Conservation (phyloP, 345 rosid genomes). For the Sisymbrium irio region DNA sequence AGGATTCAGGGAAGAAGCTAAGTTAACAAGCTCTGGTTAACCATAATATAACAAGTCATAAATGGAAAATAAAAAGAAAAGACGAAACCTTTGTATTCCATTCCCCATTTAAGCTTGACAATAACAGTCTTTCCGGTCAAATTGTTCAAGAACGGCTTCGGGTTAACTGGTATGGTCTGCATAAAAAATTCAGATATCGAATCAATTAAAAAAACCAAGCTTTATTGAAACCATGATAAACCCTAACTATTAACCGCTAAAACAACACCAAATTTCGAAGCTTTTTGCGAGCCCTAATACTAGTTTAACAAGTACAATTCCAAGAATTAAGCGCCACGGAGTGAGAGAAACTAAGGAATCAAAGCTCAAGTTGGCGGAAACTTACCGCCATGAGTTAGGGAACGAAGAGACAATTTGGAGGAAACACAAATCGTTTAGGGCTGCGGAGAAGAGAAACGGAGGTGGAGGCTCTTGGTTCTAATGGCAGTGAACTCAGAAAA, state of each 20-base stretch:
- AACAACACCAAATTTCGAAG: not conserved
- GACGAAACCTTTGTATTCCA: constrained; percentile 76
- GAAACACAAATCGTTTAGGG: not conserved
- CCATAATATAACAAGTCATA: too few relatives aligned
- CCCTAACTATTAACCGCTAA: not conserved
- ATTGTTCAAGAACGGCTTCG: constrained; percentile 89
- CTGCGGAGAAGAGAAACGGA: too few relatives aligned
- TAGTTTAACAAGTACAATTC: not conserved
- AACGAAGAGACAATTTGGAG: not conserved
- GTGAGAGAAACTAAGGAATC: not conserved
- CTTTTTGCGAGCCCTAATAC: not conserved
- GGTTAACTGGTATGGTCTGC: constrained; percentile 87
- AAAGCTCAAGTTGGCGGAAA: not conserved
- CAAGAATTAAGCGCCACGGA: not conserved
- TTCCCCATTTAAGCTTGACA: constrained; percentile 91
- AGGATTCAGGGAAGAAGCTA: not conserved
- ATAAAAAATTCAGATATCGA: too few relatives aligned
- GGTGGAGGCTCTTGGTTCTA: too few relatives aligned
- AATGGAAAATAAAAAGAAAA: too few relatives aligned
- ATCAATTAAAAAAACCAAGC: not conserved
- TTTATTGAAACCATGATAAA: not conserved
- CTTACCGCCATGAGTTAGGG: constrained; percentile 33
- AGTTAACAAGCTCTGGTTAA: not conserved
- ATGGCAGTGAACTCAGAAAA: too few relatives aligned
- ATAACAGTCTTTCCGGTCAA: constrained; percentile 82